Conservation (phyloP, 768 basidiomycete species). For the Phlegmacium glaucopus region DNA sequence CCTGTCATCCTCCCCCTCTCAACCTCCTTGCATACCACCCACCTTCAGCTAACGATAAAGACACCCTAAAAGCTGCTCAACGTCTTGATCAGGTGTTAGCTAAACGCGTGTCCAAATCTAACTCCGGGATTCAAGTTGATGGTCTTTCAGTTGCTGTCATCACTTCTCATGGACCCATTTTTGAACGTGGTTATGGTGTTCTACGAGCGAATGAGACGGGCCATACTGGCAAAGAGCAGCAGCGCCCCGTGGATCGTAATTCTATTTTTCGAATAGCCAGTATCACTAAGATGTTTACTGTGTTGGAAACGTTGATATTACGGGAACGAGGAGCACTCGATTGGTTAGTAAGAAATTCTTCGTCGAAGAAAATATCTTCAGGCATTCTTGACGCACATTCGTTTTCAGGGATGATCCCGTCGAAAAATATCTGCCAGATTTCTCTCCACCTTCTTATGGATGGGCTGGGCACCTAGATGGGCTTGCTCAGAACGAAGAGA, state of each 20-base stretch:
- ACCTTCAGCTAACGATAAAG: slow-evolving; percentile 17
- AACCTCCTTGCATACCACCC: slow-evolving; percentile 26
- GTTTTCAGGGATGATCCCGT: slow-evolving; percentile 57
- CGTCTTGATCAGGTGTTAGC: slow-evolving; percentile 26
- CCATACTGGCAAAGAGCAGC: no score
- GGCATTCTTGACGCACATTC: slow-evolving; percentile 14
- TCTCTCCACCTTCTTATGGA: slow-evolving; percentile 30
- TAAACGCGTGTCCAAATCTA: no score
- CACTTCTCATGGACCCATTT: slow-evolving; percentile 42
- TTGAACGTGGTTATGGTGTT: slow-evolving; percentile 41
- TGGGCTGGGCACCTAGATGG: slow-evolving; percentile 31
- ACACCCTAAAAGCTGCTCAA: slow-evolving; percentile 19
- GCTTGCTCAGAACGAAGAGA: slow-evolving; percentile 3
- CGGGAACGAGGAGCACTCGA: slow-evolving; percentile 40
- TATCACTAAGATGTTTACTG: slow-evolving; percentile 49
- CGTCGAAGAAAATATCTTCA: not conserved
- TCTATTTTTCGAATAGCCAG: slow-evolving; percentile 52
- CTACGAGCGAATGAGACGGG: slow-evolving; percentile 41
- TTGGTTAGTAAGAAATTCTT: slow-evolving; percentile 23
- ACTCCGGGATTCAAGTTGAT: slow-evolving; percentile 37
- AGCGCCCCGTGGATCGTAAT: slow-evolving; percentile 39
- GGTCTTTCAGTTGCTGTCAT: slow-evolving; percentile 49
- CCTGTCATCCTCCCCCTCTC: slow-evolving; percentile 20
- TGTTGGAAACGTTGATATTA: slow-evolving; percentile 45
- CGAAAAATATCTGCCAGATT: slow-evolving; percentile 37